phyloP scores from a whole-genome alignment of 805 yeast species.

The Lipomyces sp. region DNA sequence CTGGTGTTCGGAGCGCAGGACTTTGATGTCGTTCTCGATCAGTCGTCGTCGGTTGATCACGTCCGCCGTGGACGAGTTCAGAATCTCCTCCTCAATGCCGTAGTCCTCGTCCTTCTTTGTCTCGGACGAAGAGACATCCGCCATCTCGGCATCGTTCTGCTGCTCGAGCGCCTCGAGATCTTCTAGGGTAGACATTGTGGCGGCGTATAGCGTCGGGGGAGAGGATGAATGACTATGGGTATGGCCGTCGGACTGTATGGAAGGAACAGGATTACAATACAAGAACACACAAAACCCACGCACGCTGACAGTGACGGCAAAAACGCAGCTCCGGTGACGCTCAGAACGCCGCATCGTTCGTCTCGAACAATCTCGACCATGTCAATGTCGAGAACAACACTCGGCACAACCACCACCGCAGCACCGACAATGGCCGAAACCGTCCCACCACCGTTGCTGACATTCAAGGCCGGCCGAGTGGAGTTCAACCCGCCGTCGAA shows the following conservation, averaged over 20 bases:
- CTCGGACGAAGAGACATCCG: constrained; percentile 36
- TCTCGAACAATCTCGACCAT: too few relatives aligned
- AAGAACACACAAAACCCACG: too few relatives aligned
- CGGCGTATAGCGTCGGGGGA: not conserved
- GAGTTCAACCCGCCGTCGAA: constrained; percentile 56
- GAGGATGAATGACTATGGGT: not conserved
- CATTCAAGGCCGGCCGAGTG: constrained; percentile 80
- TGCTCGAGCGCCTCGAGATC: constrained; percentile 59
- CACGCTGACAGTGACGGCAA: too few relatives aligned
- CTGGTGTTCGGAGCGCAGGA: constrained; percentile 87
- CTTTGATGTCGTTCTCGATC: constrained; percentile 91
- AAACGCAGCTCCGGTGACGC: too few relatives aligned
- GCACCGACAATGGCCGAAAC: constrained; percentile 8
- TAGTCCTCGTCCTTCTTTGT: constrained; percentile 42
- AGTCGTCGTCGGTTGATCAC: constrained; percentile 80
- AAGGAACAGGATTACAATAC: too few relatives aligned
- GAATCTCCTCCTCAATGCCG: constrained; percentile 78
- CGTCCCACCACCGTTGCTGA: constrained; percentile 24
- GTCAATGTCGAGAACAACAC: too few relatives aligned
- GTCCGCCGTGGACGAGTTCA: constrained; percentile 73
- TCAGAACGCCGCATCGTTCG: too few relatives aligned
- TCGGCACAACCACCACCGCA: too few relatives aligned
- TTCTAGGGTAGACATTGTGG: constrained; percentile 74
- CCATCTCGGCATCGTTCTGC: constrained; percentile 41
- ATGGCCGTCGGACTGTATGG: too few relatives aligned